Evolutionary conservation across 2,329 filamentous ascomycete genomes (phyloP).

Genomic region (Sporothrix curviconia): DNA sequence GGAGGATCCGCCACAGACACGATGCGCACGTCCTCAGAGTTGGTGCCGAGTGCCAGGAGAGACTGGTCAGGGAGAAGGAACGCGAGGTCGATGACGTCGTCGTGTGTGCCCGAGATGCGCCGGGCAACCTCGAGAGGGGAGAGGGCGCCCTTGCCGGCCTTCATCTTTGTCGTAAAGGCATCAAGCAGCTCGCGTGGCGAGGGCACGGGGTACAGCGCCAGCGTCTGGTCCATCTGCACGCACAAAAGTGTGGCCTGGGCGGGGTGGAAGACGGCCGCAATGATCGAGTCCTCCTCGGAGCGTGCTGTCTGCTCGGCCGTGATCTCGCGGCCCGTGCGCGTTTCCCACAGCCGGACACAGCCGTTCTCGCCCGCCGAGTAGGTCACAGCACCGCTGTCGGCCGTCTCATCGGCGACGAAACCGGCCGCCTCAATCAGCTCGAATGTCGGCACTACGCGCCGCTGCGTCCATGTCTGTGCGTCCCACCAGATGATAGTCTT

Average conservation of each 20-base stretch:
- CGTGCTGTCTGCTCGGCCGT: slow-evolving; percentile 63
- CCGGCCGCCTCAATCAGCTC: slow-evolving; percentile 81
- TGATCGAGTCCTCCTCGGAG: slow-evolving; percentile 59
- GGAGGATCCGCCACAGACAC: slow-evolving; percentile 58
- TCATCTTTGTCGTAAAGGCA: background rate
- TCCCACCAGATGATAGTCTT: slow-evolving; percentile 95
- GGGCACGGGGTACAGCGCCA: slow-evolving; percentile 60
- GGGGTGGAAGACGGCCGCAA: slow-evolving; percentile 62
- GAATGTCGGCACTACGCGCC: slow-evolving; percentile 73
- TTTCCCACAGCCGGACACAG: slow-evolving; percentile 75
- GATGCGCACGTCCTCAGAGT: slow-evolving; percentile 86
- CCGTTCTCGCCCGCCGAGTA: slow-evolving; percentile 84
- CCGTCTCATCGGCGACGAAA: slow-evolving; percentile 46
- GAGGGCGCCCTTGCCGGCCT: slow-evolving; percentile 19
- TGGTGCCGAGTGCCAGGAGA: slow-evolving; percentile 83
- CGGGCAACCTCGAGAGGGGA: slow-evolving; percentile 50
- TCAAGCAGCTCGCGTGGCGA: slow-evolving; percentile 27
- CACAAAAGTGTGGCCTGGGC: slow-evolving; percentile 67
- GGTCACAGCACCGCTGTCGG: slow-evolving; percentile 52
- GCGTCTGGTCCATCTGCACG: slow-evolving; percentile 81
- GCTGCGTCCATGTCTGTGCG: slow-evolving; percentile 72
- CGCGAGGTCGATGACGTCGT: slow-evolving; percentile 92
- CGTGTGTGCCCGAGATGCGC: slow-evolving; percentile 90
- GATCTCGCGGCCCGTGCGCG: slow-evolving; percentile 68
- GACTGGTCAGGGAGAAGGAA: slow-evolving; percentile 77